These are phyloP conservation scores for Tuber borchii DNA, from an alignment of 495 filamentous ascomycete species.

Conservation along the genomic window DNA sequence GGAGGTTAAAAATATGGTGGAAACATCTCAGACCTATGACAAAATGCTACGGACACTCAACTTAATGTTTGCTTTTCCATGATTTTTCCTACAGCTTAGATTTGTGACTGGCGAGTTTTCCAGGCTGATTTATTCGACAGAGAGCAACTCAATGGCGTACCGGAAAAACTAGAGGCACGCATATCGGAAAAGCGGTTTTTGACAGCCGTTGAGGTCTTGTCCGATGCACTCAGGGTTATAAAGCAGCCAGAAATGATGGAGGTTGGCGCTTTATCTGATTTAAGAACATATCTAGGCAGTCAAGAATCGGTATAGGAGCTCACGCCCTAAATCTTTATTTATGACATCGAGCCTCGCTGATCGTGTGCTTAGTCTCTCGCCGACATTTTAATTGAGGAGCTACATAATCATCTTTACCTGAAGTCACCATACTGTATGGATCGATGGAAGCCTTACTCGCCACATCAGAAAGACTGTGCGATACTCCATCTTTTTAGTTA, in stretches of 20 bases:
- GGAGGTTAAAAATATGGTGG: constrained; percentile 79
- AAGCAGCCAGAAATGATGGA: constrained; percentile 82
- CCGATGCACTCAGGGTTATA: constrained; percentile 74
- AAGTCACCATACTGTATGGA: constrained; percentile 95
- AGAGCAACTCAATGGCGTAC: constrained; percentile 81
- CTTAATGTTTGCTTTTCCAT: constrained; percentile 52
- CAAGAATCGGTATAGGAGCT: constrained; percentile 60
- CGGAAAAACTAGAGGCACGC: constrained; percentile 82
- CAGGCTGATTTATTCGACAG: constrained; percentile 32
- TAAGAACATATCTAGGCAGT: constrained; percentile 80
- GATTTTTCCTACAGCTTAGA: not conserved
- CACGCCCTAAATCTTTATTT: not conserved
- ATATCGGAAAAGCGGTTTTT: constrained; percentile 96
- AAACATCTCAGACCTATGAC: constrained; percentile 82
- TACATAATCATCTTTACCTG: constrained; percentile 94
- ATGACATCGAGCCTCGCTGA: constrained; percentile 13
- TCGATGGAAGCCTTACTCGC: constrained; percentile 69
- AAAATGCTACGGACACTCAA: constrained; percentile 77
- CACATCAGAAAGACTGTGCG: constrained; percentile 43
- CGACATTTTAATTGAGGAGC: constrained; percentile 90
- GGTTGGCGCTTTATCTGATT: constrained; percentile 79
- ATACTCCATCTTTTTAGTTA: not conserved
- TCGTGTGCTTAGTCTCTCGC: constrained; percentile 55
- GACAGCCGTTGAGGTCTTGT: constrained; percentile 82
- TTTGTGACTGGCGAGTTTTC: not conserved